Evolutionary conservation across 108 stramenopile genomes (phyloP), one percentile per base, ranked within the genome.

Genomic region (Skeletonema tropicum): DNA sequence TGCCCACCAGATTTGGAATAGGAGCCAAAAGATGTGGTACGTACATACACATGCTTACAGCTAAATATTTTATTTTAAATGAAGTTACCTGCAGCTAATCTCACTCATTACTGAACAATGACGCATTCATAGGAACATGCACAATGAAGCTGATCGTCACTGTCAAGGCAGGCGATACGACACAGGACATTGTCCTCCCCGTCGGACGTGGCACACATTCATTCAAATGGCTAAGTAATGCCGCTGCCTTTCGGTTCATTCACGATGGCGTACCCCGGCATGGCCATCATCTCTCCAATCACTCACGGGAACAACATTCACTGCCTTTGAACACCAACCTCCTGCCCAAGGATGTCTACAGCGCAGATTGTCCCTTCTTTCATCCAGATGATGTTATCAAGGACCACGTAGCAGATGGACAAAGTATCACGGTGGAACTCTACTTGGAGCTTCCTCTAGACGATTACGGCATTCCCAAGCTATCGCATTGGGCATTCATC

Each of bases 331-430:
- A 26, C 19, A 63, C 59, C 14, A 23, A 38, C 17, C 59, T 77
- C 10, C 23, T 66, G 6, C 76, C 76, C n/a, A 71, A 48, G 29
- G 30, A 77, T 29, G 66, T 77, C 5, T 77, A 71, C 70, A 71
- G 41, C 31, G 48, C 33, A 30, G 66, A 66, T 30, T 57, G 45
- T 26, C 52, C 66, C 7, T 77, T 77, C 32, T 60, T 64, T 19
- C 76, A 71, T 62, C 76, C 76, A 9, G 38, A 77, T 5, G 69
- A 66, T 12, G 12, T 64, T 30, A 64, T 77, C 23, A 70, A 64
- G 17, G 46, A 71, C 7, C 61, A 77, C 30, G 41, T 71, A 3
- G 3, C 3, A 7, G 76, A 77, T 62, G 76, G 76, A 3, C 17
- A 63, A 8, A 64, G 32, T 9, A 45, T 77, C 33, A 71, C 33